Evolutionary conservation across 2,329 filamentous ascomycete species (phyloP).

Genomic region (Trematosphaeria pertusa): DNA sequence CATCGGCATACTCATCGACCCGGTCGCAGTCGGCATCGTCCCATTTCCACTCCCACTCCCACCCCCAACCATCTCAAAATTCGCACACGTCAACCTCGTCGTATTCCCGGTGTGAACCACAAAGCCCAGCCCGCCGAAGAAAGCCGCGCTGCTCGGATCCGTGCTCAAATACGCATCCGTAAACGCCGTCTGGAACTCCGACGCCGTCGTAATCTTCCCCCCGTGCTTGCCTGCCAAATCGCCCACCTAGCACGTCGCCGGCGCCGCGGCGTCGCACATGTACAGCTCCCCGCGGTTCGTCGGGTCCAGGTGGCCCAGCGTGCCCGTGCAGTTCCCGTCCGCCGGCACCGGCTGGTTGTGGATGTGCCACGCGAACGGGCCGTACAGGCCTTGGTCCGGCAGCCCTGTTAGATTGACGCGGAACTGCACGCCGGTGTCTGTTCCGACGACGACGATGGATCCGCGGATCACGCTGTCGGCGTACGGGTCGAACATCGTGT

Average conservation of each 20-base stretch:
- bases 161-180: slow-evolving; percentile 58
- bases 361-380: slow-evolving; percentile 47
- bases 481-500: slow-evolving; percentile 29
- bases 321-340: slow-evolving; percentile 48
- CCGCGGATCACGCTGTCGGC: slow-evolving; percentile 35
- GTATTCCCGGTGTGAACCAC: slow-evolving; percentile 61
- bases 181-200: slow-evolving; percentile 44
- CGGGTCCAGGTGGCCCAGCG: slow-evolving; percentile 48
- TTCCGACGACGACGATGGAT: slow-evolving; percentile 38
- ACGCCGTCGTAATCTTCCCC: slow-evolving; percentile 36
- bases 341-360: slow-evolving; percentile 45
- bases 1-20: not conserved
- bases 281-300: slow-evolving; percentile 43
- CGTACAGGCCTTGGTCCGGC: slow-evolving; percentile 32
- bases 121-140: slow-evolving; percentile 59
- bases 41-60: slow-evolving; percentile 45
- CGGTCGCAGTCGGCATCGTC: slow-evolving; percentile 3
- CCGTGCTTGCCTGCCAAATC: slow-evolving; percentile 54
- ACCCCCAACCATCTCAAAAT: slow-evolving; percentile 62
- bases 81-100: slow-evolving; percentile 62
- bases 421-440: slow-evolving; percentile 44
- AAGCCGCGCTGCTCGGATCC: slow-evolving; percentile 47
- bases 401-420: slow-evolving; percentile 48
- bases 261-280: slow-evolving; percentile 39
- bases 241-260: slow-evolving; percentile 49